phyloP scores from a whole-genome alignment of 768 basidiomycete species.

The Kwoniella shandongensis region DNA sequence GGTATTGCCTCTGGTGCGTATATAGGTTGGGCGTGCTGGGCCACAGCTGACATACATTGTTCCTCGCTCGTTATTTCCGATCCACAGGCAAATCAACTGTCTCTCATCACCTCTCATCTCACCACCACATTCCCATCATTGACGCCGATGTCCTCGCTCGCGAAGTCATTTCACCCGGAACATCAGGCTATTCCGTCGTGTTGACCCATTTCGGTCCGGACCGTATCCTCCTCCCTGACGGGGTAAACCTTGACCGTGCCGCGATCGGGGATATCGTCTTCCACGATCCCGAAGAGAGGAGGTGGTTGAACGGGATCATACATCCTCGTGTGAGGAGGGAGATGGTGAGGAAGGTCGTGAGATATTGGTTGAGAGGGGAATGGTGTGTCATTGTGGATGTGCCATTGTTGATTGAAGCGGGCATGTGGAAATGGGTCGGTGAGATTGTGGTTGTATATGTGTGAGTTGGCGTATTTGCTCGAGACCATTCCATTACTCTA shows the following conservation, averaged over 20 bases:
- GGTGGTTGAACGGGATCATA: constrained; percentile 74
- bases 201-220: constrained; percentile 68
- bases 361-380: constrained; percentile 73
- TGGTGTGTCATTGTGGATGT: constrained; percentile 83
- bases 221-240: constrained; percentile 64
- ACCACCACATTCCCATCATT: constrained; percentile 71
- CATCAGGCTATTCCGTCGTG: constrained; percentile 68
- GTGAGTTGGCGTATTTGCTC: constrained; percentile 57
- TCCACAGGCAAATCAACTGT: constrained; percentile 84
- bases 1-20: constrained; percentile 76
- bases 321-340: constrained; percentile 84
- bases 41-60: no score
- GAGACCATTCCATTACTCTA: background rate
- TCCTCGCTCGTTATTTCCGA: no score
- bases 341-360: constrained; percentile 69
- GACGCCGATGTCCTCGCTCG: constrained; percentile 91
- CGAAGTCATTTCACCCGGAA: constrained; percentile 79
- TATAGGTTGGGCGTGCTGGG: background rate
- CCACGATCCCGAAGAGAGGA: constrained; percentile 68
- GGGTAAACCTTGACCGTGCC: constrained; percentile 70
- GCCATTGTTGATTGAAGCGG: constrained; percentile 85
- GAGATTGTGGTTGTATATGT: constrained; percentile 87
- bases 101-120: constrained; percentile 65
- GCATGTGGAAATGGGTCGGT: constrained; percentile 78
- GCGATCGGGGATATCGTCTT: constrained; percentile 84